These are phyloP conservation scores for Schizosaccharomyces pombe DNA, from an alignment of 805 yeast genomes.

Conservation along the genomic window ASM294v3 CU329670.1:3808001-3808500, in stretches of 20 bases:
- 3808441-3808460: slow-evolving; percentile 46
- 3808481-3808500: slow-evolving; percentile 70
- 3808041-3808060: slow-evolving; percentile 85
- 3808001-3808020: background rate
- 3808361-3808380: slow-evolving; percentile 83
- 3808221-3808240: slow-evolving; percentile 57
- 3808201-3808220: slow-evolving; percentile 73
- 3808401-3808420: background rate
- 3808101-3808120: slow-evolving; percentile 81
- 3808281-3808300: slow-evolving; percentile 33
- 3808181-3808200: slow-evolving; percentile 73
- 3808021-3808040: slow-evolving; percentile 26
- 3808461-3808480: slow-evolving; percentile 75
- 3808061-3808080: slow-evolving; percentile 81
- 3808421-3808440: no score
- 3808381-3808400: slow-evolving; percentile 57
- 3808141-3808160: slow-evolving; percentile 76
- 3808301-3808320: slow-evolving; percentile 82
- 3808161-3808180: slow-evolving; percentile 71
- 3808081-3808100: slow-evolving; percentile 87
- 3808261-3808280: slow-evolving; percentile 76
- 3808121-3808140: slow-evolving; percentile 77
- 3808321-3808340: slow-evolving; percentile 80
- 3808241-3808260: slow-evolving; percentile 58
- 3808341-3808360: slow-evolving; percentile 80